Evolutionary conservation across 306 rosid genomes (phyloP).

Genomic region (Trichosanthes truncata): DNA sequence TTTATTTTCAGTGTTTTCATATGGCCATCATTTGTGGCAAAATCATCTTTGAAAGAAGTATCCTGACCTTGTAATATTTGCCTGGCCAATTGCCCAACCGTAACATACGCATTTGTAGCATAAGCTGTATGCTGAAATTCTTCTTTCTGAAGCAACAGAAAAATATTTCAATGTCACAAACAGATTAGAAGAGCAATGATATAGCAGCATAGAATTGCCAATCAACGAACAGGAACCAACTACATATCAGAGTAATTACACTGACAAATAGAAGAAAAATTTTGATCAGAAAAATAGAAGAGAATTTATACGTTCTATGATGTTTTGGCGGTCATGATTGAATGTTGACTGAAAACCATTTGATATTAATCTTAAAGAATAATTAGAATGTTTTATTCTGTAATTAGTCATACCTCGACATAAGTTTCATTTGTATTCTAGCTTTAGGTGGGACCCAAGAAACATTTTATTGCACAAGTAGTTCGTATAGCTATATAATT

Average conservation of each 20-base stretch:
- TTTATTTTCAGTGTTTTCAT: neutral
- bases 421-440: neutral
- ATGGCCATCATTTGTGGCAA: neutral
- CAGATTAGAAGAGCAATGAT: neutral
- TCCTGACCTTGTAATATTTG: slow-evolving; percentile 66
- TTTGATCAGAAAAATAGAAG: neutral
- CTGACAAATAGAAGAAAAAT: neutral
- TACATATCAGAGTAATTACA: neutral
- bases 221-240: neutral
- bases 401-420: neutral
- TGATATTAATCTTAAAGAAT: neutral
- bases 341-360: neutral
- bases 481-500: neutral
- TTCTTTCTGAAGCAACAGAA: slow-evolving; percentile 62
- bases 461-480: neutral
- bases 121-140: slow-evolving; percentile 95
- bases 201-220: neutral
- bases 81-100: slow-evolving; percentile 56
- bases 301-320: neutral
- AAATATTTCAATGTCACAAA: slow-evolving; percentile 12
- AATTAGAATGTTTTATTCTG: neutral
- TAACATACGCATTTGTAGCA: slow-evolving; percentile 74
- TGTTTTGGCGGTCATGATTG: neutral
- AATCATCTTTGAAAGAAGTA: slow-evolving; percentile 6
- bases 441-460: neutral